Base-by-base conservation (phyloP, 176 grass and related monocot genomes). In the Hsuehochloa calcarea region DNA sequence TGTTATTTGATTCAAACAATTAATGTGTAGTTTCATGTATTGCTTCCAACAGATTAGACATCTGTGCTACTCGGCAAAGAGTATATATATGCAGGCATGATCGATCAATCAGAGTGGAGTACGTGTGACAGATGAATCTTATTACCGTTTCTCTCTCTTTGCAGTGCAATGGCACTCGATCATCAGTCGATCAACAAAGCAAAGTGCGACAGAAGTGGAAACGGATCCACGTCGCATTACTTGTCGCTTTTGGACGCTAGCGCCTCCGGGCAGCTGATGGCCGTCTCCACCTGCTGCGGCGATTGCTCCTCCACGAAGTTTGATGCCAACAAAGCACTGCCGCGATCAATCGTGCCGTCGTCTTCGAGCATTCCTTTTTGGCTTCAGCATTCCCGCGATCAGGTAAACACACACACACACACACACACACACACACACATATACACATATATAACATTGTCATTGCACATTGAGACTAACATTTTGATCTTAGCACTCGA, bases 351-450 rank as follows among this genome's bases (percentile, higher is more conserved):
- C 52, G 1, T 39, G 65, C 75, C 75, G 8, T 80, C 75, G 8
- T 80, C 92, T 8, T 90, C 94, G 11, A 88, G 27, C 46, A 81
- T 96, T 46, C 91, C 94, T 74, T 68, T 85, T 64, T 96, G 91
- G 94, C 85, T 93, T 58, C 91, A 89, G 65, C 65, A 84, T 77
- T 84, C 80, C 27, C 88, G 86, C 15, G 79, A 90, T 77, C 84
- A 80, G 80, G 90, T 92, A 80, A 23, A 11, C 14, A 56, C 10
- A 37, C 31, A 34, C 31, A 34, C 31, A 34, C 31, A 34, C 2
- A 29, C 29, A 29, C 29, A 29, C 29, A 29, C 29, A 29, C 29
- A 29, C 29, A 29, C 29, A 29, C 29, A 29, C 29, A 11, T 20
- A 56, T 6, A 45, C 38, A 19, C 50, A 3, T 54, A 54, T 10